These are phyloP conservation scores for Colletotrichum scovillei DNA, from an alignment of 2,329 filamentous ascomycete species.

Conservation along the genomic window DNA sequence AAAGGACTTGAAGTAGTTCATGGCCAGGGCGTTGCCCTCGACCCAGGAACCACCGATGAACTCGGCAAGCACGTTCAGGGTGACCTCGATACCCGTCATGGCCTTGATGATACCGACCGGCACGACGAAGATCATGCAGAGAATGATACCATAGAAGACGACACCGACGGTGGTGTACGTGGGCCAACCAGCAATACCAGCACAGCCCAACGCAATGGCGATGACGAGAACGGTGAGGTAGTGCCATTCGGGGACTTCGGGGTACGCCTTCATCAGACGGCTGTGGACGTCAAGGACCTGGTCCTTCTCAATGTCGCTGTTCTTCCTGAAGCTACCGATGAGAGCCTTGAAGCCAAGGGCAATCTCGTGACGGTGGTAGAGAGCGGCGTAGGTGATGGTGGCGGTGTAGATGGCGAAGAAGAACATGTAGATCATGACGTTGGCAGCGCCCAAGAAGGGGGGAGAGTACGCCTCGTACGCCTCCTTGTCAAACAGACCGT, in stretches of 20 bases:
- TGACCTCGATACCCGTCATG: slow-evolving; percentile 64
- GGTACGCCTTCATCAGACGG: slow-evolving; percentile 57
- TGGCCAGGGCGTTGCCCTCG: slow-evolving; percentile 61
- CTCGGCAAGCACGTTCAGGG: slow-evolving; percentile 64
- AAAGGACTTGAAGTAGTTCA: slow-evolving; percentile 67
- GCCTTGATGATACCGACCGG: slow-evolving; percentile 64
- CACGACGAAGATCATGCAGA: slow-evolving; percentile 63
- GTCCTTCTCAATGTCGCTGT: slow-evolving; percentile 48
- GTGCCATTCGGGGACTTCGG: slow-evolving; percentile 67
- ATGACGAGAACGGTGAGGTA: slow-evolving; percentile 55
- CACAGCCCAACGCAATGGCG: slow-evolving; percentile 58
- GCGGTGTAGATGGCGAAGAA: slow-evolving; percentile 67
- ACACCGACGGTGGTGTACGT: slow-evolving; percentile 63
- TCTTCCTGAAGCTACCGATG: slow-evolving; percentile 56
- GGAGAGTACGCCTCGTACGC: slow-evolving; percentile 64
- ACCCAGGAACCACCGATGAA: slow-evolving; percentile 64
- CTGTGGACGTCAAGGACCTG: slow-evolving; percentile 58
- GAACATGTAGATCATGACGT: slow-evolving; percentile 63
- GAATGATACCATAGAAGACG: slow-evolving; percentile 61
- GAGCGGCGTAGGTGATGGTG: slow-evolving; percentile 59
- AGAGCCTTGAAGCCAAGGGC: slow-evolving; percentile 60
- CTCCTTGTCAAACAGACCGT: slow-evolving; percentile 55
- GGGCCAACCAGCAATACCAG: slow-evolving; percentile 59
- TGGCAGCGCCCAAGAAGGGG: slow-evolving; percentile 61
- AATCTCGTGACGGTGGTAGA: slow-evolving; percentile 66